These are phyloP conservation scores for Didymella lethalis DNA, from an alignment of 2,329 filamentous ascomycete species.

Conservation along the genomic window DNA sequence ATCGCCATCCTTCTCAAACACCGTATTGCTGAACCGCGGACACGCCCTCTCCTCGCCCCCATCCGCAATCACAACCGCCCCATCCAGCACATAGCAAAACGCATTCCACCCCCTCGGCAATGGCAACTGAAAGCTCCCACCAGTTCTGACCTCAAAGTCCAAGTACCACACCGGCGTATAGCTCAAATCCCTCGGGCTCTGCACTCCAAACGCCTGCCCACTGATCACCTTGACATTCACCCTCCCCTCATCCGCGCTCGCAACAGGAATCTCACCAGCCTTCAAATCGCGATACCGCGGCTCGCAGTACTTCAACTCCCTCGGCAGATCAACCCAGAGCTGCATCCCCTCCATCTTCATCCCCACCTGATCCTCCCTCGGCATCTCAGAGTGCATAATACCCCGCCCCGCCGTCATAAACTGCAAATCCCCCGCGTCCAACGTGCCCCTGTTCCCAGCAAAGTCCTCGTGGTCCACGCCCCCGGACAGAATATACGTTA, in stretches of 20 bases:
- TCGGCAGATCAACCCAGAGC: neutral
- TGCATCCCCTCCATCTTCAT: neutral
- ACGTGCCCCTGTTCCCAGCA: neutral
- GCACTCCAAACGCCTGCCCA: neutral
- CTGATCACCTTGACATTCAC: neutral
- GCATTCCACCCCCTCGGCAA: neutral
- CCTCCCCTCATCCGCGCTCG: neutral
- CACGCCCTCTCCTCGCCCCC: neutral
- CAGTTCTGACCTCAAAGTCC: neutral
- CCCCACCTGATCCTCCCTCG: neutral
- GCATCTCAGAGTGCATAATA: neutral
- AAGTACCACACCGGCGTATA: neutral
- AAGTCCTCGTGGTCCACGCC: neutral
- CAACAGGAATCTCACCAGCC: neutral
- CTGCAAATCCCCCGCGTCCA: neutral
- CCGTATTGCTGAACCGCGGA: neutral
- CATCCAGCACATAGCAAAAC: neutral
- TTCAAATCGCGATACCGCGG: neutral
- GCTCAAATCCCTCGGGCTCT: neutral
- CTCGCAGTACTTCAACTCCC: neutral
- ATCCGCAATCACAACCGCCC: neutral
- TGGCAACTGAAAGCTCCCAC: neutral
- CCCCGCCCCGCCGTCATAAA: neutral
- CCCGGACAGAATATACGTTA: neutral
- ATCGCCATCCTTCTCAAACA: neutral